Evolutionary conservation across 148 eudicot genomes (phyloP), one percentile per base, ranked within the genome.

Genomic region (Polygonum maritimum): DNA sequence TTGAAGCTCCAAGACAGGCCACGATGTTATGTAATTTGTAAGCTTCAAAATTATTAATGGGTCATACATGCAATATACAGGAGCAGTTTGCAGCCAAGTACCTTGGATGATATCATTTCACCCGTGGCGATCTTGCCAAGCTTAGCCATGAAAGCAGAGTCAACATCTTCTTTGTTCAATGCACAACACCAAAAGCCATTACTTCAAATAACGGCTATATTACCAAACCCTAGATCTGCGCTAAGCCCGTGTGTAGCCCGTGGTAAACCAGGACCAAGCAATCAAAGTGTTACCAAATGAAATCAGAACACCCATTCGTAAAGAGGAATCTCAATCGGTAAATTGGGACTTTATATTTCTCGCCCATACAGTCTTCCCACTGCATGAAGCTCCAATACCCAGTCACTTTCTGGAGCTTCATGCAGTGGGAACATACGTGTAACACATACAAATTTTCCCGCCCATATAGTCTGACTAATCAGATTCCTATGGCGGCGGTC

Each of bases 21-120:
- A 33, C 33, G 33, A 10, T 63, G 39, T 16, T 11, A 62, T 12
- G 13, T 62, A 39, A 11, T 62, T 26, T 67, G n/a, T 67, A 36
- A n/a, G 36, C 7, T 36, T 62, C 69, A 62, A 62, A 33, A 3
- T 0, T 18, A 26, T 31, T n/a, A n/a, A n/a, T 31, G 18, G 39
- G 39, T 1, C 39, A 63, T 14, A 31, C 5, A 63, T 63, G 18
- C 69, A 63, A 49, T 1, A 33, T 26, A 12, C 67, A 63, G n/a
- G 40, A 63, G 4, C n/a, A 13, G 69, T 31, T 63, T 63, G 35
- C 39, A 67, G 19, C 16, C n/a, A 44, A 38, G 6, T 75, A 95
- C 98, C 98, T 90, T 95, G 26, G 97, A 89, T n/a, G 98, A 92
- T 73, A 95, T 89, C 78, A 95, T 82, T 83, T 95, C 98, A 48